Evolutionary conservation across 371 early-diverging fungal genomes (phyloP), one percentile per base, ranked within the genome.

Genomic region (Apophysomyces elegans): DNA sequence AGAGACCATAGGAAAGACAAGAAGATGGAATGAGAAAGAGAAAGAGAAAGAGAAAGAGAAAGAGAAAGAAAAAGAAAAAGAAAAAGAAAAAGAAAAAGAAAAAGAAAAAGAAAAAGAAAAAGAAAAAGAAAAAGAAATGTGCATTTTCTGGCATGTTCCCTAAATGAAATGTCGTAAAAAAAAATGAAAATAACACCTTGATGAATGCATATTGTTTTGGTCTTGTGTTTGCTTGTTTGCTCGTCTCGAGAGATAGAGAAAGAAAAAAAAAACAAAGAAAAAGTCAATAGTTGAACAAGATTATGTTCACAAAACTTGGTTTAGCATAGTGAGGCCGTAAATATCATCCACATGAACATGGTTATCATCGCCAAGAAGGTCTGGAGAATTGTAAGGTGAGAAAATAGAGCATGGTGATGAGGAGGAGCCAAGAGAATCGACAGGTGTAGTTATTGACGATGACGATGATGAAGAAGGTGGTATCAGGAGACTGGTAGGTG

Each of bases 61-160:
- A 18, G 18, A 18, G 18, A 32, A 56, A 36, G 36, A 36, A 21
- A 57, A 32, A 45, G 12, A 14, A 44, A 26, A 1, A 26, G 1
- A 26, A 50, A 36, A 26, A 64, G 47, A 35, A 37, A 32, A 56
- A 36, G 36, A 16, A 14, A 54, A 18, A 54, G 16, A 21, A n/a
- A 54, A 39, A 18, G 18, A 32, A 21, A 57, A 32, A 45, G 12
- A 14, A 44, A 26, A 1, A 26, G 1, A 26, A 50, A 36, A 26
- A 64, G 47, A 35, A 37, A 32, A 56, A 36, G 36, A 16, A 14
- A 54, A 18, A 54, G 16, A 21, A n/a, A 54, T 35, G 32, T 62
- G 41, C 16, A 16, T 62, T 35, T 50, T n/a, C 54, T 63, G 54
- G 32, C 54, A 63, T 50, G 41, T 11, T 41, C 41, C 35, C 13